Evolutionary conservation across 768 basidiomycete species (phyloP).

Genomic region (Postia placenta): DNA sequence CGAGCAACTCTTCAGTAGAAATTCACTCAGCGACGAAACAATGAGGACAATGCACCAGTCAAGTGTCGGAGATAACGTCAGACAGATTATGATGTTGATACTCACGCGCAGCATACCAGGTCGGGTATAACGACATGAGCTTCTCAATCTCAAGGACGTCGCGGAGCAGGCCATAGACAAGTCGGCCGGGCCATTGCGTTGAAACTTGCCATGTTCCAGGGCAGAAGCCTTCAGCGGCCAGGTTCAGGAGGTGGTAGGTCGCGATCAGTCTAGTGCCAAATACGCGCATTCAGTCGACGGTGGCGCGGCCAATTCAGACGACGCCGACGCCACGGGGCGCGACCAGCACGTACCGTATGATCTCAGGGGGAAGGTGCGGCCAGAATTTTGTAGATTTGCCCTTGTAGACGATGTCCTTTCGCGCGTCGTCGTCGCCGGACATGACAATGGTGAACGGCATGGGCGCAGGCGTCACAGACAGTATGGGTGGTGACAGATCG

Average conservation of each 20-base stretch:
- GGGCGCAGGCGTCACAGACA: slow-evolving; percentile 18
- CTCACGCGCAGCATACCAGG: slow-evolving; percentile 59
- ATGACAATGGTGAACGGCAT: slow-evolving; percentile 16
- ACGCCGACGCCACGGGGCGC: slow-evolving; percentile 26
- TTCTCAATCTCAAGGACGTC: slow-evolving; percentile 56
- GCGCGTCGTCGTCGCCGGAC: slow-evolving; percentile 11
- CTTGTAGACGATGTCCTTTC: slow-evolving; percentile 32
- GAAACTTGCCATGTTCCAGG: slow-evolving; percentile 44
- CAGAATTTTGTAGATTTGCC: slow-evolving; percentile 56
- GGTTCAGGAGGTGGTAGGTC: slow-evolving; percentile 52
- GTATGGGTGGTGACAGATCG: slow-evolving; percentile 24
- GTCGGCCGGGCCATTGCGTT: slow-evolving; percentile 54
- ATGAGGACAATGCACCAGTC: no score
- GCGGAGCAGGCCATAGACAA: slow-evolving; percentile 57
- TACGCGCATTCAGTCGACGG: slow-evolving; percentile 14
- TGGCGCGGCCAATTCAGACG: slow-evolving; percentile 2
- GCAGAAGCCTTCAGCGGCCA: slow-evolving; percentile 35
- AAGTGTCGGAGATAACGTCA: no score
- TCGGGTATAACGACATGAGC: slow-evolving; percentile 55
- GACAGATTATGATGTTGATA: no score
- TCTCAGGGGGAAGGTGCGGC: slow-evolving; percentile 56
- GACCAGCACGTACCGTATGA: slow-evolving; percentile 45
- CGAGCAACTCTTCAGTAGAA: no score
- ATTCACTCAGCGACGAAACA: no score
- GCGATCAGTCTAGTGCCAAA: slow-evolving; percentile 41